Conservation (phyloP, 129 eudicot genomes). For the Tagetes patula region DNA sequence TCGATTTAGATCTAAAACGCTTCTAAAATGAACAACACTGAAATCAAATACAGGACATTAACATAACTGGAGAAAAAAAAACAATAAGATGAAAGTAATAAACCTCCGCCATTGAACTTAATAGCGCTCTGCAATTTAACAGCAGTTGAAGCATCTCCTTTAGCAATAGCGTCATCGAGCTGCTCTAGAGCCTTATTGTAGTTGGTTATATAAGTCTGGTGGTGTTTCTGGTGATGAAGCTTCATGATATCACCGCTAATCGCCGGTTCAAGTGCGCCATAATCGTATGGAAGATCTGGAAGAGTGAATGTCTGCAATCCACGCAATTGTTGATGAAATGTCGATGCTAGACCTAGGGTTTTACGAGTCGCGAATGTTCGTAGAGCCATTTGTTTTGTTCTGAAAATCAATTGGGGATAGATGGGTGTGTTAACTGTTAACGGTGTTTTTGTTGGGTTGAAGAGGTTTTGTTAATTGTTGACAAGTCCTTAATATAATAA, state of each 20-base stretch:
- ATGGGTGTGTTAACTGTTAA: slow-evolving; percentile 9
- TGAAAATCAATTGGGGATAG: slow-evolving; percentile 14
- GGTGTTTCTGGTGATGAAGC: slow-evolving; percentile 97
- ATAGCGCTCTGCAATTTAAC: slow-evolving; percentile 87
- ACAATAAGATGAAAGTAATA: background rate
- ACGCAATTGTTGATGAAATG: slow-evolving; percentile 51
- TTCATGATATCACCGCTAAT: slow-evolving; percentile 92
- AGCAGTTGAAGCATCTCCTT: slow-evolving; percentile 66
- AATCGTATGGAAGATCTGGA: slow-evolving; percentile 87
- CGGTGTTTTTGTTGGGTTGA: background rate
- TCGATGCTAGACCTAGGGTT: slow-evolving; percentile 34
- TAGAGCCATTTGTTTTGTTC: slow-evolving; percentile 61
- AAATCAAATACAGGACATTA: slow-evolving; percentile 7
- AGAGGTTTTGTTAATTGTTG: background rate
- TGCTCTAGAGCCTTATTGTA: slow-evolving; percentile 91
- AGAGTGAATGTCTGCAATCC: slow-evolving; percentile 74
- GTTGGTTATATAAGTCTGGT: slow-evolving; percentile 90
- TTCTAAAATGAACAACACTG: background rate
- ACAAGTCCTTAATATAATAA: background rate
- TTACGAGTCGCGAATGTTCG: slow-evolving; percentile 54
- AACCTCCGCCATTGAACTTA: slow-evolving; percentile 99
- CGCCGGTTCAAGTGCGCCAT: slow-evolving; percentile 90
- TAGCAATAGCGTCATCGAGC: slow-evolving; percentile 71
- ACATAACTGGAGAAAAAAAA: slow-evolving; percentile 4
- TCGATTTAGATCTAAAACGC: background rate